phyloP scores from a whole-genome alignment of 2,329 filamentous ascomycete genomes.

The Verticillium tricorpus region DNA sequence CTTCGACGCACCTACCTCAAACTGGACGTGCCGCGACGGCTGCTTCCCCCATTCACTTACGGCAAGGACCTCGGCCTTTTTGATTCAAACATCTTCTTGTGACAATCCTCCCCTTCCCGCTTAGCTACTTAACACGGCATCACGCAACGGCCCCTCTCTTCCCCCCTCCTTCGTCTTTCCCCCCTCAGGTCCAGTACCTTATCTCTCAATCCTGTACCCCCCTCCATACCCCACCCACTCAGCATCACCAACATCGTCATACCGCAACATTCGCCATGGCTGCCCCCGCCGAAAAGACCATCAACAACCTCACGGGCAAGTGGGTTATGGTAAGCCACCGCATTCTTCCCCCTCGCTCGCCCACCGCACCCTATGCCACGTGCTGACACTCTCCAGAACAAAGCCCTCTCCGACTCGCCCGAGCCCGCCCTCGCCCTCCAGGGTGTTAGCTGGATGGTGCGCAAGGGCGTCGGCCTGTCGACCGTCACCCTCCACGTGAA shows the following conservation, averaged over 20 bases:
- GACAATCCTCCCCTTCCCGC: background rate
- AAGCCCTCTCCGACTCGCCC: constrained; percentile 62
- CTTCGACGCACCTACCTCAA: background rate
- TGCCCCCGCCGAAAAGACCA: constrained; percentile 61
- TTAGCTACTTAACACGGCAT: background rate
- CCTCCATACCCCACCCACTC: background rate
- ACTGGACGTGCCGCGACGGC: background rate
- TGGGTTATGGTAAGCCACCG: constrained; percentile 59
- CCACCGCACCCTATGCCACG: background rate
- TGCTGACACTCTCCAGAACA: constrained; percentile 57
- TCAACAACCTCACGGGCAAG: constrained; percentile 63
- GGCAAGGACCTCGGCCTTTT: background rate
- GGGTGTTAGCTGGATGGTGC: constrained; percentile 66
- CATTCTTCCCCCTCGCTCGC: background rate
- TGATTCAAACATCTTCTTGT: background rate
- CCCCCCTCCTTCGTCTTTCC: constrained; percentile 1
- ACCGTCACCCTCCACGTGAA: constrained; percentile 63
- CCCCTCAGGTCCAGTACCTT: background rate
- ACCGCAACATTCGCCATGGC: constrained; percentile 52
- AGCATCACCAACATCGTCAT: background rate
- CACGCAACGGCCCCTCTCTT: background rate
- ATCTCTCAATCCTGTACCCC: background rate
- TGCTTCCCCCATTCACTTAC: background rate
- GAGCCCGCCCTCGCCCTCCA: constrained; percentile 69
- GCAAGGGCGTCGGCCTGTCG: constrained; percentile 66